These are phyloP conservation scores for Penicillium nordicum DNA, from an alignment of 2,329 filamentous ascomycete genomes.

Conservation along the genomic window DNA sequence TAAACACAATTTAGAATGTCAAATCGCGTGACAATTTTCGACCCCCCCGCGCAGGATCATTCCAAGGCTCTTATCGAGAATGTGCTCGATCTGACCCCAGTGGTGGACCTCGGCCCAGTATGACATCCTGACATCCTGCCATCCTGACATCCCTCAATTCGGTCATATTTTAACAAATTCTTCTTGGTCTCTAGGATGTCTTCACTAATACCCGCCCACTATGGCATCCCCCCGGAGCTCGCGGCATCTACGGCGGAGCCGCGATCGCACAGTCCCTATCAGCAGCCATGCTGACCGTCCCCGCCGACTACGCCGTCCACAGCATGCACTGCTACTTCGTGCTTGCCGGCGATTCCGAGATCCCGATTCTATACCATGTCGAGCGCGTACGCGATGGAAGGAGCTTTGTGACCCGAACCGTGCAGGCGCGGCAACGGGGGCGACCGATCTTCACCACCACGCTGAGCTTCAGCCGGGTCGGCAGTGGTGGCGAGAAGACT, in stretches of 20 bases:
- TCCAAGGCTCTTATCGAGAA: slow-evolving; percentile 82
- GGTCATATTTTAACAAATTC: background rate
- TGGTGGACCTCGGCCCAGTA: slow-evolving; percentile 60
- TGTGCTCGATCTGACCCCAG: slow-evolving; percentile 76
- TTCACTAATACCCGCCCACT: slow-evolving; percentile 91
- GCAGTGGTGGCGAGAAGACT: slow-evolving; percentile 48
- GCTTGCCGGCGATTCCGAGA: slow-evolving; percentile 76
- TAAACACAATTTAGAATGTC: slow-evolving; percentile 20
- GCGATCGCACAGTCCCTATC: slow-evolving; percentile 90
- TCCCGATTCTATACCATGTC: slow-evolving; percentile 91
- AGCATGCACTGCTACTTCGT: slow-evolving; percentile 99
- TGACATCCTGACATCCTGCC: slow-evolving; percentile 33
- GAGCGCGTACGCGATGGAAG: slow-evolving; percentile 88
- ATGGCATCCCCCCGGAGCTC: slow-evolving; percentile 88
- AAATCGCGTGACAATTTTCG: slow-evolving; percentile 61
- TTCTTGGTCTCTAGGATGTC: slow-evolving; percentile 59
- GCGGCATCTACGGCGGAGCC: slow-evolving; percentile 88
- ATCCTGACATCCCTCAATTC: slow-evolving; percentile 23
- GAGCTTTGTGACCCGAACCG: slow-evolving; percentile 86
- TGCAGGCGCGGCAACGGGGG: slow-evolving; percentile 88
- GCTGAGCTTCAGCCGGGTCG: slow-evolving; percentile 74
- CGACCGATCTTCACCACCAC: slow-evolving; percentile 94
- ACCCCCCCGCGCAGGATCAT: slow-evolving; percentile 68
- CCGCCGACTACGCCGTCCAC: slow-evolving; percentile 74
- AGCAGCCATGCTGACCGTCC: slow-evolving; percentile 84